A percentile compares a stretch with the other conserved stretches of the same genome.
Conservation (phyloP, 768 basidiomycete genomes). For the Suillus cothurnatus region DNA sequence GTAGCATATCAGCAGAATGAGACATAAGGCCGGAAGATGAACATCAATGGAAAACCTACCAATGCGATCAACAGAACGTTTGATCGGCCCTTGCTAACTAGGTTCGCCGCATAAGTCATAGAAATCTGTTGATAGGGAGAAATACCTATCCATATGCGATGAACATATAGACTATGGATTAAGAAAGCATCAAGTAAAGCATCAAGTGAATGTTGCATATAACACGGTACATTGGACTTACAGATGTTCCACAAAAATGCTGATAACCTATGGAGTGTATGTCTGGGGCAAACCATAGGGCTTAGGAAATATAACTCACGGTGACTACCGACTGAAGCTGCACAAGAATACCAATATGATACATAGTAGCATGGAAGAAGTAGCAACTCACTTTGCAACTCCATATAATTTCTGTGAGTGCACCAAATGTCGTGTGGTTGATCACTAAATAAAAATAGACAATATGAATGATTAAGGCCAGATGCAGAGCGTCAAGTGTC, state of each 20-base stretch:
- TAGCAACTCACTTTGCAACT: background rate
- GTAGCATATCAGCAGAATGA: background rate
- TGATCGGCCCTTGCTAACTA: background rate
- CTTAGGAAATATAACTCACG: background rate
- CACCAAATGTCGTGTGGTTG: slow-evolving; percentile 33
- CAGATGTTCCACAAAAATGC: background rate
- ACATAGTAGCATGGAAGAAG: background rate
- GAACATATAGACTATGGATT: background rate
- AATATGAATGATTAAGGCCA: slow-evolving; percentile 36
- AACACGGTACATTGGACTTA: background rate
- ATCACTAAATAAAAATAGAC: slow-evolving; percentile 40
- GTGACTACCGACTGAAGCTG: background rate
- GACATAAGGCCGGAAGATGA: background rate
- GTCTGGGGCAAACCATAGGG: background rate
- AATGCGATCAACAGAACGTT: background rate
- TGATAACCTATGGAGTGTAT: background rate
- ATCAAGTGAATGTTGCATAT: background rate
- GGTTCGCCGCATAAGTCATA: background rate
- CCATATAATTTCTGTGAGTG: slow-evolving; percentile 35
- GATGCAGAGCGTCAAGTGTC: slow-evolving; percentile 39
- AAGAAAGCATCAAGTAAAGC: background rate
- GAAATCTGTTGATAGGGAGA: background rate
- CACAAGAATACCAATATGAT: no score
- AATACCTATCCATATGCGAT: slow-evolving; percentile 8
- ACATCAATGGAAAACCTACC: background rate